Base-by-base conservation (phyloP, 345 rosid species). In the Camelina laxa region DNA sequence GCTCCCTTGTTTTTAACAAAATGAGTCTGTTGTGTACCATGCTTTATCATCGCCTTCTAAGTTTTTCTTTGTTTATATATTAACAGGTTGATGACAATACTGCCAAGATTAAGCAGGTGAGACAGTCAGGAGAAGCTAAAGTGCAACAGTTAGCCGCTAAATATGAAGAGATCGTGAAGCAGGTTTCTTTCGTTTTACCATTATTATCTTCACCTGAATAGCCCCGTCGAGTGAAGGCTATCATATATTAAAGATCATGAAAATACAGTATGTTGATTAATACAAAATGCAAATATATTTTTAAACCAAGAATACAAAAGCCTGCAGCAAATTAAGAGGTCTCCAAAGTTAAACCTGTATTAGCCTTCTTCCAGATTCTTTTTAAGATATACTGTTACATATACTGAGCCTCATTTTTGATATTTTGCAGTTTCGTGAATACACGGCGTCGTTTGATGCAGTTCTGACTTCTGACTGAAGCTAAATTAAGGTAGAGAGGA, bases 11-110 rank as follows among this genome's bases (percentile, higher is more conserved):
- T 68, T 41, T 57, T 65, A 13, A 24, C 16, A 35, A 22, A 16
- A 30, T n/a, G 62, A 49, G 30, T 19, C 54, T n/a, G 2, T 33
- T 20, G 21, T 16, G 47, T 7, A 51, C 17, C 1, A 48, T 75
- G n/a, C 6, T n/a, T 55, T 22, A 47, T 35, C 33, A 50, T 33
- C 9, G 22, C n/a, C 38, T 27, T 27, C 11, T 47, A 39, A 65
- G 57, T 27, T 2, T 72, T 47, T 60, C 15, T 19, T 77, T 67
- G 44, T 49, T 58, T 27, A 30, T 33, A 44, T 63, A 48, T 73
- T 45, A 60, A 63, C 64, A 95, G 99, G 92, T 84, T 68, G 97
- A 90, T 80, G 82, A 88, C 42, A 83, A 84, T 64, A 83, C 86
- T n/a, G 75, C 74, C 42, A 85, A 83, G 86, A 79, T 82, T 66